A percentile compares a stretch with the other conserved stretches of the same genome.
Conservation (phyloP, 257 asterid genomes). For the Gynochthodes officinalis region DNA sequence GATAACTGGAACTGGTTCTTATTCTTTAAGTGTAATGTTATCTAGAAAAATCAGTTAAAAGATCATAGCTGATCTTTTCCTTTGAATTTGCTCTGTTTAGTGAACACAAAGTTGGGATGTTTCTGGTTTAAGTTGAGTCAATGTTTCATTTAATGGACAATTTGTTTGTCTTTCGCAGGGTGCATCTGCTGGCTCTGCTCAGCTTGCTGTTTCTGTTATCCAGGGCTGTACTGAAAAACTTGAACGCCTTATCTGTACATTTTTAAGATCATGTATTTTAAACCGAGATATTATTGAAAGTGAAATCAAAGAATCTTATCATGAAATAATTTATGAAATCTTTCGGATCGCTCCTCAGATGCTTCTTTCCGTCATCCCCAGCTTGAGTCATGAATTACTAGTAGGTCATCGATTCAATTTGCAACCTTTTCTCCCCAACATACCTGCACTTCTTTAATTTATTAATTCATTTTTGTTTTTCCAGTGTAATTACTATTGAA, state of each 20-base stretch:
- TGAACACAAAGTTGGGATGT: not conserved
- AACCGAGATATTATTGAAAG: constrained; percentile 60
- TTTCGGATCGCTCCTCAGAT: constrained; percentile 67
- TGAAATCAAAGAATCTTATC: constrained; percentile 69
- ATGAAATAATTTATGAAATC: constrained; percentile 62
- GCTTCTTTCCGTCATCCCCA: constrained; percentile 74
- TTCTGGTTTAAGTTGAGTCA: not conserved
- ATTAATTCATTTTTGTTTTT: not conserved
- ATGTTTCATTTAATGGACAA: not conserved
- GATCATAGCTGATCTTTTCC: not conserved
- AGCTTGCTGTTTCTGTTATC: constrained; percentile 65
- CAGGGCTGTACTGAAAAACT: constrained; percentile 53
- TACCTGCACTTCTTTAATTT: not conserved
- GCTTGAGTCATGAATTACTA: constrained; percentile 66
- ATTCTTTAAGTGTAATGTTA: not conserved
- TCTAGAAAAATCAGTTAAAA: not conserved
- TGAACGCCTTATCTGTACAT: constrained; percentile 46
- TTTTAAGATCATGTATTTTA: constrained; percentile 73
- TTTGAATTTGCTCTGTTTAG: not conserved
- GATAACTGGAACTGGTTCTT: not conserved
- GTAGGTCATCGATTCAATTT: constrained; percentile 36
- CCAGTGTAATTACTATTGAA: not conserved
- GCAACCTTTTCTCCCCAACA: not conserved
- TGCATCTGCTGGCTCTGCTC: constrained; percentile 49
- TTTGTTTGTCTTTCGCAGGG: constrained; percentile 45